Conservation (phyloP, 2,329 filamentous ascomycete genomes). For the Phyllosticta paracitricarpa region DNA sequence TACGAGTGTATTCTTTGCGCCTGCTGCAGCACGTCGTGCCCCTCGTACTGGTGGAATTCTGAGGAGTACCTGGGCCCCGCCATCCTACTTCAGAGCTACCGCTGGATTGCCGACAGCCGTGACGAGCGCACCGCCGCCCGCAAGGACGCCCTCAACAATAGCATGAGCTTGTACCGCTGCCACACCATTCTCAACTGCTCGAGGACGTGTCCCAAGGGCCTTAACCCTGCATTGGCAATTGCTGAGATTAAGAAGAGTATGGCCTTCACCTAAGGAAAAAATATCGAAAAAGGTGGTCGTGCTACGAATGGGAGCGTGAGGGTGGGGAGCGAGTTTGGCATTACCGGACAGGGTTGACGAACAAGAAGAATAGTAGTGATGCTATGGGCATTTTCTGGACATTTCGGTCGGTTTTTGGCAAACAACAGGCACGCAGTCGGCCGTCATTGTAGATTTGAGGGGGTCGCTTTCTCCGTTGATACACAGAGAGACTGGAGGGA, state of each 20-base stretch:
- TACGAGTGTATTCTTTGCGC: slow-evolving; percentile 99
- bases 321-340: neutral
- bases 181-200: slow-evolving; percentile 99
- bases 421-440: neutral
- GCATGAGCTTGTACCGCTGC: slow-evolving; percentile 97
- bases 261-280: slow-evolving; percentile 41
- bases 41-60: slow-evolving; percentile 99
- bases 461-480: neutral
- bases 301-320: neutral
- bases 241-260: slow-evolving; percentile 98
- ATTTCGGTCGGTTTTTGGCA: neutral
- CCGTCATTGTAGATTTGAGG: neutral
- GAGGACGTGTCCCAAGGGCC: slow-evolving; percentile 91
- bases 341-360: neutral
- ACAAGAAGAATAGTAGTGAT: neutral
- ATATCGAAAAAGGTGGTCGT: neutral
- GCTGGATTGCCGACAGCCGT: slow-evolving; percentile 91
- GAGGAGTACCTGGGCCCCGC: slow-evolving; percentile 98
- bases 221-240: slow-evolving; percentile 92
- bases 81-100: slow-evolving; percentile 93
- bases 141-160: slow-evolving; percentile 90
- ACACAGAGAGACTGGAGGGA: neutral
- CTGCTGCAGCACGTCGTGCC: slow-evolving; percentile 97
- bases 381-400: neutral
- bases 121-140: slow-evolving; percentile 83